A percentile compares a stretch with the other conserved stretches of the same genome.
Conservation (phyloP, 208 protist genomes). For the Trypanosomatidae sp. region DNA sequence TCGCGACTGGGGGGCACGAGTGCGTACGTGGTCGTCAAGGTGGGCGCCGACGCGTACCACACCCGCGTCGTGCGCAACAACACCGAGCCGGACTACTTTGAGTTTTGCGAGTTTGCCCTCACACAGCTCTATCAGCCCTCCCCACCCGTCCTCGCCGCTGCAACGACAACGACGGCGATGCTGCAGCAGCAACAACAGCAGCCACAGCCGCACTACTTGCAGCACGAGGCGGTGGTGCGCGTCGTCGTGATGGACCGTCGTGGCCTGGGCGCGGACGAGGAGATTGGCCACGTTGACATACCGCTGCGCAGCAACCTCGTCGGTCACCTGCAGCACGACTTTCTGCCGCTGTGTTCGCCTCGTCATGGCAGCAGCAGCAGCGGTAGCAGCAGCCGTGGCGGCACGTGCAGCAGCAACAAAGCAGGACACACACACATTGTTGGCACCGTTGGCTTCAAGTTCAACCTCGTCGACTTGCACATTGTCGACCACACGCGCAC, state of each 20-base stretch:
- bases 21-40: conserved; percentile 59
- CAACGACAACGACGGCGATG: no score
- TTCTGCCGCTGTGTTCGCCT: conserved; percentile 16
- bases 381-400: no score
- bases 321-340: conserved; percentile 49
- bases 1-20: conserved; percentile 33
- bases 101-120: conserved; percentile 68
- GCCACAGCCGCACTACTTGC: no score
- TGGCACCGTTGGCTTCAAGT: conserved; percentile 69
- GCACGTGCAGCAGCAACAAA: neutral
- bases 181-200: no score
- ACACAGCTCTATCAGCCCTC: no score
- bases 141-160: no score
- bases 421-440: conserved; percentile 3
- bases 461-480: conserved; percentile 45
- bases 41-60: conserved; percentile 51
- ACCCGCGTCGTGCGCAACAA: conserved; percentile 51
- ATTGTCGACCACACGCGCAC: conserved; percentile 37
- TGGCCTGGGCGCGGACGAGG: conserved; percentile 33
- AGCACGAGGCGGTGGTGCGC: conserved; percentile 13
- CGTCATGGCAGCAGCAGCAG: neutral
- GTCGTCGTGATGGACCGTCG: conserved; percentile 75
- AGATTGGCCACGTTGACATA: conserved; percentile 50
- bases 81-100: conserved; percentile 70
- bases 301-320: conserved; percentile 20